Percentiles rank a stretch among this genome's conserved stretches.
Conservation (phyloP, 768 basidiomycete species). For the Gloeopeniophorella convolvens region DNA sequence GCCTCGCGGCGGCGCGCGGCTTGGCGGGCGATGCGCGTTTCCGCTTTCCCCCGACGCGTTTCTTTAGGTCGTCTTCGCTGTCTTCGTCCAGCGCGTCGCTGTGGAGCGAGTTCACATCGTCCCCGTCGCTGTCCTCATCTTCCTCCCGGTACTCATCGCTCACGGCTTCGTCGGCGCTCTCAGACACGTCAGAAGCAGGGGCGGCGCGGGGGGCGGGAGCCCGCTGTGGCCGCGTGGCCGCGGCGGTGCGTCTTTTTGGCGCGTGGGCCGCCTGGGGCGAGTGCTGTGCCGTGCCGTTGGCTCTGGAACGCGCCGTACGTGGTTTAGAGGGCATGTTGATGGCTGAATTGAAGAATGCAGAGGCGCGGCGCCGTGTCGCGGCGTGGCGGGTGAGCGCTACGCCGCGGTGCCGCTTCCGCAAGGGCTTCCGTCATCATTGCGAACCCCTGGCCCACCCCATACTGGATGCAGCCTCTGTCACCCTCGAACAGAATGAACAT, state of each 20-base stretch:
- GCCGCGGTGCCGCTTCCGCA: not conserved
- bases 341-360: not conserved
- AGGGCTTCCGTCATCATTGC: not conserved
- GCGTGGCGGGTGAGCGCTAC: not conserved
- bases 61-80: conserved; percentile 14
- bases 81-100: conserved; percentile 35
- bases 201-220: not conserved
- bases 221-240: not conserved
- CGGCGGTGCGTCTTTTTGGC: not conserved
- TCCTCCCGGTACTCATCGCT: conserved; percentile 21
- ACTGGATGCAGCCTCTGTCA: no score
- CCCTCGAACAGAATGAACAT: no score
- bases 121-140: conserved; percentile 24
- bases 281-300: not conserved
- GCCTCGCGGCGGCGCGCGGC: conserved; percentile 15
- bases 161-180: not conserved
- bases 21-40: conserved; percentile 22
- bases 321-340: conserved; percentile 9
- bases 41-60: conserved; percentile 22
- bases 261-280: not conserved
- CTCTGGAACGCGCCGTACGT: conserved; percentile 10
- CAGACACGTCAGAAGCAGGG: conserved; percentile 5
- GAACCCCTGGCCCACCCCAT: not conserved
- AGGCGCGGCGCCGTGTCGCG: not conserved
- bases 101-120: conserved; percentile 27